Conservation (phyloP, 805 yeast species). For the Nematodospora valgi region DNA sequence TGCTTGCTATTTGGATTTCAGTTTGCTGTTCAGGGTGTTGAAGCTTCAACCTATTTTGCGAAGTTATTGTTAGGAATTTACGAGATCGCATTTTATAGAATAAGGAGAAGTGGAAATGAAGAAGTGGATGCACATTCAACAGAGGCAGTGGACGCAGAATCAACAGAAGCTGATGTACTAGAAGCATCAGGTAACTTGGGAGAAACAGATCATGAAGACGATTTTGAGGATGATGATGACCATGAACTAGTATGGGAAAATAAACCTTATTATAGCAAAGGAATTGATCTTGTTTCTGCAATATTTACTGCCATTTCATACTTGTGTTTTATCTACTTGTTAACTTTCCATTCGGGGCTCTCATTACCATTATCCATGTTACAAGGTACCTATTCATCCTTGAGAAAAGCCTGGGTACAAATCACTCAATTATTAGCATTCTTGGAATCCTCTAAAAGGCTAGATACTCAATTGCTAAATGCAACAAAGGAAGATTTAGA, state of each 20-base stretch:
- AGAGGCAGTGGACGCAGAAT: too few species aligned
- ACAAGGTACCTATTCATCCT: constrained; percentile 45
- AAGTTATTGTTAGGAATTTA: constrained; percentile 50
- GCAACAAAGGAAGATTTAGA: constrained; percentile 62
- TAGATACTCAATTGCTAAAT: constrained; percentile 59
- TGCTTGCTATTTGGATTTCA: constrained; percentile 74
- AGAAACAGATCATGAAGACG: constrained; percentile 18
- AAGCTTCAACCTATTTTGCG: constrained; percentile 43
- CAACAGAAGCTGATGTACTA: constrained; percentile 2
- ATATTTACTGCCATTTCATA: constrained; percentile 30
- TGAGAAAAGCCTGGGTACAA: constrained; percentile 27
- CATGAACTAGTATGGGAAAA: constrained; percentile 74
- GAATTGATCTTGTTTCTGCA: constrained; percentile 52
- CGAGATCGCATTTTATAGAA: constrained; percentile 47
- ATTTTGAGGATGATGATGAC: constrained; percentile 24
- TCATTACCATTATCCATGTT: constrained; percentile 36
- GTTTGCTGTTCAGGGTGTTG: constrained; percentile 61
- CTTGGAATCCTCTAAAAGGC: constrained; percentile 54
- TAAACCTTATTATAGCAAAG: constrained; percentile 56
- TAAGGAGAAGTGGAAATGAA: constrained; percentile 6
- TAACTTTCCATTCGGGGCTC: constrained; percentile 28
- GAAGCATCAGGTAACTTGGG: constrained; percentile 1
- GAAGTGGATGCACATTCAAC: too few species aligned
- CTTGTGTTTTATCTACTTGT: constrained; percentile 30
- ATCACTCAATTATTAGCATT: constrained; percentile 45